Evolutionary conservation across 345 rosid species (phyloP), one percentile per base, ranked within the genome.

Genomic region (Hibiscus syriacus): DNA sequence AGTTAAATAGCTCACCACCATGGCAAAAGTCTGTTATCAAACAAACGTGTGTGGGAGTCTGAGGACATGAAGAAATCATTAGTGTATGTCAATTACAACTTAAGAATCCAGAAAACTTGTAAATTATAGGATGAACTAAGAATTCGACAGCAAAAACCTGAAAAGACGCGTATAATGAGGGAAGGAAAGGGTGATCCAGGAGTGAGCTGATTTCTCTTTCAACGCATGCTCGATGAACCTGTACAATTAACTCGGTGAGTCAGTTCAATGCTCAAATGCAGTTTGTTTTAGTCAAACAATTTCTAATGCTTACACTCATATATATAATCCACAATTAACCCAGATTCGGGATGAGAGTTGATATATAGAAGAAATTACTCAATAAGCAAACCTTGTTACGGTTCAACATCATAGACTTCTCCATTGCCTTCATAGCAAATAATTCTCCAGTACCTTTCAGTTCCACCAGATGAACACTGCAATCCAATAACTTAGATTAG

Each of bases 381-480:
- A 20, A 36, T 11, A 25, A 56, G 72, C 78, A 46, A 45, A 90
- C 98, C 96, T 93, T 93, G 79, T 90, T 89, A 59, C 92, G 95
- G 76, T 85, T 93, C 77, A 90, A 73, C 97, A 93, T 87, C 77
- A 79, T 66, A 49, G 87, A 75, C 79, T 90, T 93, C 73, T 93
- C 99, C 96, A 93, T 90, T 76, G 99, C 97, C 83, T 93, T 93
- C 99, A 90, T 89, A 52, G 99, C 96, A 80, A 78, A 93, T 19
- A 86, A 69, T 79, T 86, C 85, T 27, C 92, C 86, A 7, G 96
- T 74, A 30, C 84, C 89, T 76, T 81, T 76, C 74, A 90, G 83
- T 74, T 93, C 97, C 79, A 93, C 98, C 73, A 93, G 78, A 80
- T 93, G 98, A 46, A 93, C 97, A 69, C 98, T 81, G 83, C 72